A percentile compares a stretch with the other conserved stretches of the same genome.
These are phyloP conservation scores for Parietichytrium sp. DNA, from an alignment of 108 stramenopile species.

Conservation along the genomic window DNA sequence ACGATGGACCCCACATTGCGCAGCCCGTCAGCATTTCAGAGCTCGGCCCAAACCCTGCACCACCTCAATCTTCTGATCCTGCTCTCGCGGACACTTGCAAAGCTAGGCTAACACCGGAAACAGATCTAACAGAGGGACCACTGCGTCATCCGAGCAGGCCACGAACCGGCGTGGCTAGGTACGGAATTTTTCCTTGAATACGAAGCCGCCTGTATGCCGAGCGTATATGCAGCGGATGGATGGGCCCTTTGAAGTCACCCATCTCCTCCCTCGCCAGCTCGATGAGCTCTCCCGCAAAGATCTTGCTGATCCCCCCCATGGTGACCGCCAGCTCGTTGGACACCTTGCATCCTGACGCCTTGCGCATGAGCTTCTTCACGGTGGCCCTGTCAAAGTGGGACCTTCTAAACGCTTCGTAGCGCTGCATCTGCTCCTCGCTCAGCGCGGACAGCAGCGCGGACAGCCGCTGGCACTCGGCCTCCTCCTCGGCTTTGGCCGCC, in stretches of 20 bases:
- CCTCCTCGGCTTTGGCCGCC: constrained; percentile 21
- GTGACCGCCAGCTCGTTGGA: constrained; percentile 30
- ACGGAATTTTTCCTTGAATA: constrained; percentile 2
- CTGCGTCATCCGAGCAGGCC: constrained; percentile 11
- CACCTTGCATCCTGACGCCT: neutral
- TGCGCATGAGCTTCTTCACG: constrained; percentile 16
- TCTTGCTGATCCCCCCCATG: constrained; percentile 15
- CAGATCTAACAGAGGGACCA: no score
- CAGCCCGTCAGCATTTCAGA: no score
- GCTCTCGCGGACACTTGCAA: no score
- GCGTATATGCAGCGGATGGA: constrained; percentile 27
- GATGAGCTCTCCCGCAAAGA: constrained; percentile 25
- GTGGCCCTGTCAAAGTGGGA: constrained; percentile 22
- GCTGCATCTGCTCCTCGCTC: constrained; percentile 4
- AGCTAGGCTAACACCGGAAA: no score
- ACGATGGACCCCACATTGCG: no score
- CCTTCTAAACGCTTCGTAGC: constrained; percentile 31
- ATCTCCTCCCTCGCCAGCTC: constrained; percentile 14
- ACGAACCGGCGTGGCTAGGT: neutral
- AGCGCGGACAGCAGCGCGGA: neutral
- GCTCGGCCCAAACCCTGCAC: no score
- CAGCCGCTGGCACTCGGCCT: constrained; percentile 12
- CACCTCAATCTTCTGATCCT: no score
- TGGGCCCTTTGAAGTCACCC: constrained; percentile 5
- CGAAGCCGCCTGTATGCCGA: neutral